Evolutionary conservation across 2,329 filamentous ascomycete genomes (phyloP), one percentile per base, ranked within the genome.

Genomic region (Macrophomina tecta): DNA sequence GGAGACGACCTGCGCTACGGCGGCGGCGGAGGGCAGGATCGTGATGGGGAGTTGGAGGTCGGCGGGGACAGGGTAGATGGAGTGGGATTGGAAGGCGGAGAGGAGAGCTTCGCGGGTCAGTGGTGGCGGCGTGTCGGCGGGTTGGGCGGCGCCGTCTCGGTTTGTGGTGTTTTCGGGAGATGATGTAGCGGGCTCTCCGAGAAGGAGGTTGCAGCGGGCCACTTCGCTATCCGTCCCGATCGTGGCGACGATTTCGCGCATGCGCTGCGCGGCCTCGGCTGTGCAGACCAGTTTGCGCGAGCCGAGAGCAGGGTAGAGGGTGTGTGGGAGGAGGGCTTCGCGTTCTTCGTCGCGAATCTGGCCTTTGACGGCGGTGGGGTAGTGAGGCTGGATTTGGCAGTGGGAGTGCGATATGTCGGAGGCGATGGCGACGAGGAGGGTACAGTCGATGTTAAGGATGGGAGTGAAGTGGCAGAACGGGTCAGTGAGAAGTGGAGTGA

Each of bases 341-440:
- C 85, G 80, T 40, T 82, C 81, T 75, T 93, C 91, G 38, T 88
- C 81, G 67, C 87, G 83, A 67, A 92, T 86, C 73, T 92, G 89
- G 14, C 85, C 83, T 61, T 85, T 79, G 60, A 92, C 87, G 51
- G 87, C 86, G 28, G 78, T 81, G 70, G 90, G 88, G 71, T 85
- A 83, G 75, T 80, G 82, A n/a, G 83, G 81, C 40, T 84, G 79
- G 53, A 83, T 80, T 2, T 77, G 72, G 34, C 81, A 80, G 45
- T 78, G 73, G 40, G 79, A 78, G 73, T 93, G 90, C 1, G 89
- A 90, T 32, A 93, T 87, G 72, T 94, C 91, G 0, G 90, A 92
- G 1, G 90, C 86, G 2, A 93, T 80, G 4, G 90, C 90, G 5
- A 94, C 84, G 5, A 94, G 83, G 55, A 92, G 86, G 1, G 90